Evolutionary conservation across 305 asterid species (phyloP).

Genomic region (Euphrasia arctica): DNA sequence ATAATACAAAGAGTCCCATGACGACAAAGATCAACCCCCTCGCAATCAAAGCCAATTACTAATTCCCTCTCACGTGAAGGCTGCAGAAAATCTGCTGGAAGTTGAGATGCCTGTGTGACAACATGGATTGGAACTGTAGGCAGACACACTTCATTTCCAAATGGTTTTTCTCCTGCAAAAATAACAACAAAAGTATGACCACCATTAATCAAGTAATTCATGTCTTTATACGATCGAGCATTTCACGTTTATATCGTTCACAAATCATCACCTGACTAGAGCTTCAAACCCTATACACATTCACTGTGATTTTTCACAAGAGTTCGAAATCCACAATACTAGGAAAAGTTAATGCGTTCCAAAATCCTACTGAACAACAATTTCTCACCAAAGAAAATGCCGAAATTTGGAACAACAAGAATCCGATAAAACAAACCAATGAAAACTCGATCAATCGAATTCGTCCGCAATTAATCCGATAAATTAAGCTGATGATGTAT

Average conservation of each 20-base stretch:
- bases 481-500: conserved; percentile 17
- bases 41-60: conserved; percentile 94
- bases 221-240: conserved; percentile 2
- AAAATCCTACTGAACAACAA: conserved; percentile 8
- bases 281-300: neutral
- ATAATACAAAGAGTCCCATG: conserved; percentile 85
- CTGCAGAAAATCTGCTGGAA: conserved; percentile 86
- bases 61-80: conserved; percentile 68
- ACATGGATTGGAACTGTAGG: conserved; percentile 73
- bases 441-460: neutral
- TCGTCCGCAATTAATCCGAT: conserved; percentile 12
- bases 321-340: conserved; percentile 9
- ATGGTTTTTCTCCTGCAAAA: conserved; percentile 48
- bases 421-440: conserved; percentile 12
- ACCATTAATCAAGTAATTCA: conserved; percentile 13
- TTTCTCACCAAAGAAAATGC: conserved; percentile 17
- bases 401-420: conserved; percentile 2
- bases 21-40: conserved; percentile 98
- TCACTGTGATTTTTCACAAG: neutral
- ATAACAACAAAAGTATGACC: conserved; percentile 19
- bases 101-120: conserved; percentile 75
- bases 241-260: conserved; percentile 1
- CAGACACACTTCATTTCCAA: conserved; percentile 39
- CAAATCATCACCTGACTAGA: neutral
- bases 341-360: neutral